A percentile compares a stretch with the other conserved stretches of the same genome.
Conservation (phyloP, 495 filamentous ascomycete species). For the Penicillium tannophilum region DNA sequence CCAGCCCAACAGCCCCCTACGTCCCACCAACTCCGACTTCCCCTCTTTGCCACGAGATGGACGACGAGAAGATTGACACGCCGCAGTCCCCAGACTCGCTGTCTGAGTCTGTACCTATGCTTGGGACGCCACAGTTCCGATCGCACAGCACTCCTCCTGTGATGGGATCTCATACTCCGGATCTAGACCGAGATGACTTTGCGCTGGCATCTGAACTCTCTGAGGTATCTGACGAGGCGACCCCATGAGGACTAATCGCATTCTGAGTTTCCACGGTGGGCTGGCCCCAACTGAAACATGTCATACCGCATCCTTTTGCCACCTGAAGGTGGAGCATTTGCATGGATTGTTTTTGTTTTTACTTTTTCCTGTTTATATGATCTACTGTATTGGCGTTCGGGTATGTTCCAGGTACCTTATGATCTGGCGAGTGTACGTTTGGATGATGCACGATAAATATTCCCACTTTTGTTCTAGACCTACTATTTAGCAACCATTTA, state of each 20-base stretch:
- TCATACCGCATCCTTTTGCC: neutral
- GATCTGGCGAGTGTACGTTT: conserved; percentile 10
- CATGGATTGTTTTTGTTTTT: neutral
- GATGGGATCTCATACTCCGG: conserved; percentile 23
- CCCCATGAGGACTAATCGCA: conserved; percentile 10
- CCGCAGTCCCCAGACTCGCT: conserved; percentile 22
- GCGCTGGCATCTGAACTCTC: conserved; percentile 11
- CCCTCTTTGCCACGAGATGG: conserved; percentile 29
- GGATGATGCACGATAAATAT: conserved; percentile 13
- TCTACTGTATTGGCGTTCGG: neutral
- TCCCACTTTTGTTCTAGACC: conserved; percentile 12
- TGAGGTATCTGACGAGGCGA: conserved; percentile 11
- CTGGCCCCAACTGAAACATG: conserved; percentile 7
- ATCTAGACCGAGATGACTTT: conserved; percentile 17
- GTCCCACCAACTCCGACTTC: conserved; percentile 52
- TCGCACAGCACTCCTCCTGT: conserved; percentile 47
- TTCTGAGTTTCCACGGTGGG: conserved; percentile 1
- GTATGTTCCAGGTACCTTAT: neutral
- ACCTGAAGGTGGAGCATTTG: neutral
- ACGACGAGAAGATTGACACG: conserved; percentile 16
- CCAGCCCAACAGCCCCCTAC: conserved; percentile 45
- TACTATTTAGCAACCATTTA: neutral
- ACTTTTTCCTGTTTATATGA: neutral
- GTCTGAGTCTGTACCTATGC: conserved; percentile 23
- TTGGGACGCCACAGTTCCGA: conserved; percentile 30